phyloP scores from a whole-genome alignment of 345 rosid species.

The Dipteronia dyeriana region DNA sequence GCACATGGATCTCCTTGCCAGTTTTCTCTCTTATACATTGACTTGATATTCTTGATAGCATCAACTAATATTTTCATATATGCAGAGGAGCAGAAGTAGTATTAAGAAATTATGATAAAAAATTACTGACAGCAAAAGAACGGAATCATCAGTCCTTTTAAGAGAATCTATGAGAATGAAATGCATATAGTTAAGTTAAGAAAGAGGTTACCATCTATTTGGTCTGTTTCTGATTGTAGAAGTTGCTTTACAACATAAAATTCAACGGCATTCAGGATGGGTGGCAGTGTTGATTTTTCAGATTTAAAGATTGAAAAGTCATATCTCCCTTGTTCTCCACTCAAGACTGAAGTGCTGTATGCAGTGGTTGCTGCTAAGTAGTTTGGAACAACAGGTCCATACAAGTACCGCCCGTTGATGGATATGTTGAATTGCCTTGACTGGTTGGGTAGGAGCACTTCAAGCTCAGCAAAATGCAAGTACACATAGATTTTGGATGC shows the following conservation, averaged over 20 bases:
- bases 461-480: constrained; percentile 56
- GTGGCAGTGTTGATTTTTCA: constrained; percentile 47
- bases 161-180: neutral
- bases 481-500: constrained; percentile 37
- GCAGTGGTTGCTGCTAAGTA: constrained; percentile 26
- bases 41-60: constrained; percentile 35
- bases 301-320: constrained; percentile 29
- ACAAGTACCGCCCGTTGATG: constrained; percentile 33
- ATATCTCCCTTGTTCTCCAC: constrained; percentile 25
- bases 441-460: constrained; percentile 36
- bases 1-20: constrained; percentile 56
- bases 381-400: constrained; percentile 37
- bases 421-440: constrained; percentile 43
- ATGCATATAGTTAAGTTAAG: neutral
- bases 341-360: constrained; percentile 18
- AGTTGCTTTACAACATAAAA: constrained; percentile 30
- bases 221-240: constrained; percentile 30
- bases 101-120: neutral
- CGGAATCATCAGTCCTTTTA: neutral
- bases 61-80: constrained; percentile 20
- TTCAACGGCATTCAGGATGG: constrained; percentile 46
- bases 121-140: neutral
- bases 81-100: neutral
- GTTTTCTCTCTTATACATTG: constrained; percentile 24
- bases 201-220: constrained; percentile 35